Base-by-base conservation (phyloP, 2,329 filamentous ascomycete species). In the Aspergillus vadensis region DNA sequence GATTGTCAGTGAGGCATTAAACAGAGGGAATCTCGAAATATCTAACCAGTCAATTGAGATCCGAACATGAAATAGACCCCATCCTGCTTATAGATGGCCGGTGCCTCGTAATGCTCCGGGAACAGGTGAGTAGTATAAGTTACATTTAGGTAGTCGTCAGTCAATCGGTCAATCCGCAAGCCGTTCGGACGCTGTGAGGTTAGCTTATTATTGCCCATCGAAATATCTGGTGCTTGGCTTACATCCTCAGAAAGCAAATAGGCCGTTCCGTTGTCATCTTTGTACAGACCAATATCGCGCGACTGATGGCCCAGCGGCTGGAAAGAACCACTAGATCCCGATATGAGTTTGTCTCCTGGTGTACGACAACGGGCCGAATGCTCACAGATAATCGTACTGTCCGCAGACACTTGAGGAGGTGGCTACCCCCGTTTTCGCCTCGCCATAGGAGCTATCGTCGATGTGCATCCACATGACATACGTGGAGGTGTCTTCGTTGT, bases 401-500 rank as follows among this genome's bases (percentile, higher is more conserved):
- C 88, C 87, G 65, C 87, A 89, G 0, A 89, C 84, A 0, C 76
- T 79, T 61, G 81, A 77, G 0, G 83, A 81, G 0, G 82, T 86
- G 0, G 88, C 88, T 5, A 90, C 85, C 0, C 87, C 88, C 1
- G 87, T 85, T 58, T 83, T 85, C 0, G 88, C 88, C 38, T 89
- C 87, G 1, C 79, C 80, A 65, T 90, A 90, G 68, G 80, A 81
- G 30, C 77, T 78, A 58, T 77, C 81, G 68, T 91, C 88, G 52
- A 89, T 88, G 69, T 90, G 88, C 79, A 90, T 80, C 79, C 85
- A 90, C 72, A 90, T 76, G n/a, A 90, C 87, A 72, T 87, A 91
- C 64, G 86, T 85, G 5, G 72, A 67, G 0, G 87, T 89, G n/a
- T 77, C 75, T 14, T 86, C 83, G 64, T 90, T 90, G 76, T 85